Evolutionary conservation across 2,329 filamentous ascomycete genomes (phyloP).

Genomic region (Ophiobolus disseminans): DNA sequence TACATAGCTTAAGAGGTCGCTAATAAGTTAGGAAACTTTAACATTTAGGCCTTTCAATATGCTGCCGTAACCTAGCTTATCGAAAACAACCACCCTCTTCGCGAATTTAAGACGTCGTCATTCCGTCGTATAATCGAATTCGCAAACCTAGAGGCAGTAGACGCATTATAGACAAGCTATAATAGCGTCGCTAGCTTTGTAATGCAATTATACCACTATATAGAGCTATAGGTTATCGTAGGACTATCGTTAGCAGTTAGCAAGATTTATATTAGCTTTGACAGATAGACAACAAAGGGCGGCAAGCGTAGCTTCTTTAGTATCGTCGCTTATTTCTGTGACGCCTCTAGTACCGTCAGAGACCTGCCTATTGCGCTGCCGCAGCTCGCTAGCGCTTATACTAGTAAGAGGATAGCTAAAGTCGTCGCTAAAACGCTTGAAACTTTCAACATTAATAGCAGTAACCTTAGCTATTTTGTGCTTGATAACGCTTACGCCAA

Average conservation of each 20-base stretch:
- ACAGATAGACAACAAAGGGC: background rate
- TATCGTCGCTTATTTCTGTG: background rate
- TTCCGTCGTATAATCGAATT: background rate
- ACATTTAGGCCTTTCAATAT: background rate
- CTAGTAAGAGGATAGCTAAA: background rate
- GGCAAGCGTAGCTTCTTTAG: background rate
- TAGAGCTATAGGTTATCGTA: background rate
- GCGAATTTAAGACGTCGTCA: background rate
- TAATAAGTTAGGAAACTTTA: conserved; percentile 1
- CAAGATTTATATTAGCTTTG: background rate
- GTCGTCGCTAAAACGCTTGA: background rate
- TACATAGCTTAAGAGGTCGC: background rate
- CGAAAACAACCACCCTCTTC: background rate
- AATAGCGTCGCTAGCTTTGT: background rate
- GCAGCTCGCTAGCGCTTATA: background rate
- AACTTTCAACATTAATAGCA: background rate
- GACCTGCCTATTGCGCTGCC: background rate
- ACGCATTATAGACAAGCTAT: background rate
- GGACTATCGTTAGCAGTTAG: background rate
- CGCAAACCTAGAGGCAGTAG: background rate
- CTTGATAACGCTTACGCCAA: background rate
- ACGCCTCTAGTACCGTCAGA: background rate
- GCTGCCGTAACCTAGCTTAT: conserved; percentile 1
- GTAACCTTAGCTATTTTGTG: background rate
- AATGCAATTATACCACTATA: background rate